Conservation (phyloP, 148 eudicot genomes). For the Fagopyrum tataricum region DNA sequence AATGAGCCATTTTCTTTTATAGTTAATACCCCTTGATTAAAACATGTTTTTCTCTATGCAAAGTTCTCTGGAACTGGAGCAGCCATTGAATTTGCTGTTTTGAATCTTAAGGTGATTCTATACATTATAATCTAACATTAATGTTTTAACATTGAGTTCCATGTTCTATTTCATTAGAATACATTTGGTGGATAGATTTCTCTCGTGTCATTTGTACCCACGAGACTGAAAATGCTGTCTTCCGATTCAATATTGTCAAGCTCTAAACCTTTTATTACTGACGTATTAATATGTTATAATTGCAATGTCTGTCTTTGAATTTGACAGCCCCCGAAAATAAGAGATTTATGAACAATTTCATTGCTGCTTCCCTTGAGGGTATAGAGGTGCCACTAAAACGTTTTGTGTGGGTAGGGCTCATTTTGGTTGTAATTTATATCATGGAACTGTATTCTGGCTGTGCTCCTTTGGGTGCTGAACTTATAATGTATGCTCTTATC, state of each 20-base stretch:
- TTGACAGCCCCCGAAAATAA: slow-evolving; percentile 85
- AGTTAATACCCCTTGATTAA: neutral
- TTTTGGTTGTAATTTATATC: too few species aligned
- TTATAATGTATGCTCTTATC: too few species aligned
- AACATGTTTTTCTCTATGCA: slow-evolving; percentile 9
- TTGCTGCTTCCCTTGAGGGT: slow-evolving; percentile 63
- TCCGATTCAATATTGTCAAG: too few species aligned
- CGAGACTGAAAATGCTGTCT: too few species aligned
- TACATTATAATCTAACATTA: neutral
- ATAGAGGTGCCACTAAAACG: slow-evolving; percentile 68
- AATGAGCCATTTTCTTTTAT: neutral
- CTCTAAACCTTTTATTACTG: too few species aligned
- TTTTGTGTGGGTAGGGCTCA: slow-evolving; percentile 95
- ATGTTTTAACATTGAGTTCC: neutral
- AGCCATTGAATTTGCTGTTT: slow-evolving; percentile 79
- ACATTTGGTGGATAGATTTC: too few species aligned
- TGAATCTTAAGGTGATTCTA: slow-evolving; percentile 58
- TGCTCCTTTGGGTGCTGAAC: too few species aligned
- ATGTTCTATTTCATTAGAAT: neutral
- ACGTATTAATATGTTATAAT: too few species aligned
- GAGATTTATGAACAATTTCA: slow-evolving; percentile 60
- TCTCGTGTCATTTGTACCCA: too few species aligned
- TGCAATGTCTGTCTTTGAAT: slow-evolving; percentile 1
- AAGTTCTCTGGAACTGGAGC: slow-evolving; percentile 70
- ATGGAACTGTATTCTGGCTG: too few species aligned